Base-by-base conservation (phyloP, 2,329 filamentous ascomycete species). In the Fusarium marasasianum region DNA sequence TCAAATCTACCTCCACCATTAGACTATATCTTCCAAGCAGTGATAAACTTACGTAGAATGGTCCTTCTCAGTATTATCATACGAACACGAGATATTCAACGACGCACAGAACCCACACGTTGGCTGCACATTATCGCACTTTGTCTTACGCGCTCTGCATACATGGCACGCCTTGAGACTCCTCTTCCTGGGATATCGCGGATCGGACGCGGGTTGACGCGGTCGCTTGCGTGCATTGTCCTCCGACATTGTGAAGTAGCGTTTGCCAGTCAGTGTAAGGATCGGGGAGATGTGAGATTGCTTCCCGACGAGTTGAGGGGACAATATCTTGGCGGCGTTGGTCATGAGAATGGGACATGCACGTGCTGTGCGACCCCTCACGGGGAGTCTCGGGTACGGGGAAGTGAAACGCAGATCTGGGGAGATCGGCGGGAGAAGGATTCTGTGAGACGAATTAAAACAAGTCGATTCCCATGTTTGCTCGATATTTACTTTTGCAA, bases 111-210 rank as follows among this genome's bases (percentile, higher is more conserved):
- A 83, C 14, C 81, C 81, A 63, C 82, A 83, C 0, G 78, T 78
- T 6, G 82, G 82, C 45, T 80, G 79, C 13, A 77, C 76, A 61
- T 83, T 83, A 63, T 83, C 82, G 69, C 82, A 83, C 58, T 83
- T 83, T 29, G 81, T 83, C 68, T 82, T 81, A 15, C 82, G 72
- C 10, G 78, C 78, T 5, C 82, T 80, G 74, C 82, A 83, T 5
- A 81, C 79, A 62, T 82, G 78, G 38, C 82, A 83, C 8, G 82
- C 82, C 31, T 76, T 79, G 13, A 81, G 70, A 37, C 81, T 81
- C 26, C 81, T 76, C 65, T 82, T 83, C 18, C 82, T 71, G 17
- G 77, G 77, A 50, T 78, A 79, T 14, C 70, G 69, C 8, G 66
- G 35, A 56, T 78, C 77, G 10, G 75, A 74, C 12, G 65, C 22